phyloP scores from a whole-genome alignment of 1,139 yeast genomes.

The Candida buenavistaensis region DNA sequence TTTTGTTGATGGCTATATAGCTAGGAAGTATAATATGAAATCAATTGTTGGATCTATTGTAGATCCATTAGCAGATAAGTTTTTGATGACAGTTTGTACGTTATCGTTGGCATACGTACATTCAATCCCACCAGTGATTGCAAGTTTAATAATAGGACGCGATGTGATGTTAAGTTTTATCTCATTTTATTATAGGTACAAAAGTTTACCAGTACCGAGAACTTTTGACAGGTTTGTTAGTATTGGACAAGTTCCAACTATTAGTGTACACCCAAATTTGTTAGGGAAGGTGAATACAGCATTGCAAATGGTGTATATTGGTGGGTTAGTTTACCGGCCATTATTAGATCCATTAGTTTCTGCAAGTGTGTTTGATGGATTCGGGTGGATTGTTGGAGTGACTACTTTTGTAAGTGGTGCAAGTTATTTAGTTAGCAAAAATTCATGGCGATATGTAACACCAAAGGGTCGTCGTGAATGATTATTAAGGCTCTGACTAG shows the following conservation, averaged over 20 bases:
- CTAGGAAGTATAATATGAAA: constrained; percentile 73
- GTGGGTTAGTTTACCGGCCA: constrained; percentile 69
- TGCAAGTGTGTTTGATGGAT: constrained; percentile 15
- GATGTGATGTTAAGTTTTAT: constrained; percentile 76
- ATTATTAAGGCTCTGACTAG: constrained; percentile 13
- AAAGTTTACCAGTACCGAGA: constrained; percentile 74
- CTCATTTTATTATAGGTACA: constrained; percentile 72
- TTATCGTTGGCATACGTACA: constrained; percentile 69
- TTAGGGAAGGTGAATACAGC: constrained; percentile 89
- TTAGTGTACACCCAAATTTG: constrained; percentile 85
- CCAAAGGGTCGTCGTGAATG: constrained; percentile 12
- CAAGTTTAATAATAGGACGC: constrained; percentile 76
- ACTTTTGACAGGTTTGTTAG: constrained; percentile 69
- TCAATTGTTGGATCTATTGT: constrained; percentile 87
- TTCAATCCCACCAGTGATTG: constrained; percentile 67
- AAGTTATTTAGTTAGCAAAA: constrained; percentile 67
- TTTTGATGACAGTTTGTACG: constrained; percentile 85
- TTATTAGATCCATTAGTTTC: constrained; percentile 43
- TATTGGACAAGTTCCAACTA: constrained; percentile 58
- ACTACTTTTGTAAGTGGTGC: constrained; percentile 82
- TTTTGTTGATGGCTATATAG: constrained; percentile 86
- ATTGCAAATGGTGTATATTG: constrained; percentile 88
- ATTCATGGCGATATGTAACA: constrained; percentile 52
- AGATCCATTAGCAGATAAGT: constrained; percentile 95
- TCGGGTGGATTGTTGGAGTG: constrained; percentile 54